Percentiles rank a stretch among this genome's conserved stretches.
phyloP scores from a whole-genome alignment of 2,329 filamentous ascomycete genomes.

The Macroventuria anomochaeta region DNA sequence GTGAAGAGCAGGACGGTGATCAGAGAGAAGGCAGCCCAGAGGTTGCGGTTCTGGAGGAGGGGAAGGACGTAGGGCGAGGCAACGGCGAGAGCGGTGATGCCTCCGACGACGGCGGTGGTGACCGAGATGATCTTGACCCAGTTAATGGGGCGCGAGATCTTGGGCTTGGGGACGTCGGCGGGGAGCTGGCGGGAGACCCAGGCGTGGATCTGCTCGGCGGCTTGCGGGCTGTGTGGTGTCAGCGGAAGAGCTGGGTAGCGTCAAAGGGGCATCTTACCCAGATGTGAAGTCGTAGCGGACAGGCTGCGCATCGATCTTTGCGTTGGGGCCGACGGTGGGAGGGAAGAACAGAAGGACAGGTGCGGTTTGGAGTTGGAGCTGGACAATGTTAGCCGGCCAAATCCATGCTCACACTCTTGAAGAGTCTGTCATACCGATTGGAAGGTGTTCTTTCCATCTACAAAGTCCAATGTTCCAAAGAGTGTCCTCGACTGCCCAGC shows the following conservation, averaged over 20 bases:
- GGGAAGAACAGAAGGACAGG: conserved; percentile 88
- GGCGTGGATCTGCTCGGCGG: conserved; percentile 76
- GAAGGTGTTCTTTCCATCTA: conserved; percentile 82
- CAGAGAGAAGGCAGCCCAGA: conserved; percentile 90
- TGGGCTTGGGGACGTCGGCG: conserved; percentile 70
- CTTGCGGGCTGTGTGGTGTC: conserved; percentile 63
- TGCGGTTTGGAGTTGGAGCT: conserved; percentile 94
- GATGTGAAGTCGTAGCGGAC: conserved; percentile 82
- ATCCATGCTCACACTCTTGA: neutral
- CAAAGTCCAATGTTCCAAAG: conserved; percentile 87
- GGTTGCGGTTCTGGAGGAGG: conserved; percentile 83
- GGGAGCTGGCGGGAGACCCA: conserved; percentile 83
- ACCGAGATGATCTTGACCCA: conserved; percentile 75
- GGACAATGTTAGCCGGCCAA: conserved; percentile 24
- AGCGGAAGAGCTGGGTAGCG: neutral
- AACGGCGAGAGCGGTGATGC: conserved; percentile 71
- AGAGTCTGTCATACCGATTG: conserved; percentile 69
- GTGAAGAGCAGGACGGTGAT: conserved; percentile 92
- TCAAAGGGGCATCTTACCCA: conserved; percentile 63
- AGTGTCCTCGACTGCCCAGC: conserved; percentile 73
- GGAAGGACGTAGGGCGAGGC: conserved; percentile 81
- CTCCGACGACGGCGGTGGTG: conserved; percentile 72
- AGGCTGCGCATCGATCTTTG: conserved; percentile 71
- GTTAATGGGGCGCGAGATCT: conserved; percentile 85
- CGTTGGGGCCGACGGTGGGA: conserved; percentile 81